A percentile compares a stretch with the other conserved stretches of the same genome.
Conservation (phyloP, 306 rosid genomes). For the Cucumis hystrix region DNA sequence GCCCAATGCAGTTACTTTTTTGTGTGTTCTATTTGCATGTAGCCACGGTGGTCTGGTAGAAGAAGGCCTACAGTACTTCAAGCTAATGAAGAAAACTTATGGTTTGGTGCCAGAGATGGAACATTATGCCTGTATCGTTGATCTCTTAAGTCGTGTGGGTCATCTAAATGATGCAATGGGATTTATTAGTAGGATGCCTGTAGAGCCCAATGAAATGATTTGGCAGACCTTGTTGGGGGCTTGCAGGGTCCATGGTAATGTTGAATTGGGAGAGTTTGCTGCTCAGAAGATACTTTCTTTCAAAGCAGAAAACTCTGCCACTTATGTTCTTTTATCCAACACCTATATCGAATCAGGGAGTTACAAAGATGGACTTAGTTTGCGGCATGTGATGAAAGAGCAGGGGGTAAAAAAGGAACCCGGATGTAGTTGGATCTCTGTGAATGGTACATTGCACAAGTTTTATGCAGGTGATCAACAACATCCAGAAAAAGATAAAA, state of each 20-base stretch:
- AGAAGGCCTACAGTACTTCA: conserved; percentile 45
- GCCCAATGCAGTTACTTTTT: conserved; percentile 42
- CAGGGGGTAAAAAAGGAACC: conserved; percentile 20
- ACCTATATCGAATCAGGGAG: conserved; percentile 41
- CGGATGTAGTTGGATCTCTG: conserved; percentile 49
- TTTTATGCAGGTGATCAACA: conserved; percentile 55
- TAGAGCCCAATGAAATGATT: conserved; percentile 48
- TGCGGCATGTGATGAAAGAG: conserved; percentile 51
- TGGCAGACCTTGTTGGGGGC: conserved; percentile 78
- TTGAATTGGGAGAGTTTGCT: conserved; percentile 43
- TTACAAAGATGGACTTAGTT: conserved; percentile 28
- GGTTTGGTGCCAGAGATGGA: conserved; percentile 50
- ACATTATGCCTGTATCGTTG: conserved; percentile 61
- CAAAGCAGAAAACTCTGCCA: conserved; percentile 39
- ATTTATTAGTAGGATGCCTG: conserved; percentile 45
- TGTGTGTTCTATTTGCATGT: conserved; percentile 66
- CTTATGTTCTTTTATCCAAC: conserved; percentile 58
- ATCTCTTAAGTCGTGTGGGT: conserved; percentile 64
- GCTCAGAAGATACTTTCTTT: conserved; percentile 47
- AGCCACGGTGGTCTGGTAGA: conserved; percentile 63
- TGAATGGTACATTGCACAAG: conserved; percentile 46
- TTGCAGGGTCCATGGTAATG: conserved; percentile 57
- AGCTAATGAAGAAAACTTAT: conserved; percentile 36
- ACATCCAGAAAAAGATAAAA: conserved; percentile 39
- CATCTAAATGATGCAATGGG: conserved; percentile 36